Evolutionary conservation across 2,329 filamentous ascomycete genomes (phyloP), one percentile per base, ranked within the genome.

Genomic region (Ambrosiella beaveri): DNA sequence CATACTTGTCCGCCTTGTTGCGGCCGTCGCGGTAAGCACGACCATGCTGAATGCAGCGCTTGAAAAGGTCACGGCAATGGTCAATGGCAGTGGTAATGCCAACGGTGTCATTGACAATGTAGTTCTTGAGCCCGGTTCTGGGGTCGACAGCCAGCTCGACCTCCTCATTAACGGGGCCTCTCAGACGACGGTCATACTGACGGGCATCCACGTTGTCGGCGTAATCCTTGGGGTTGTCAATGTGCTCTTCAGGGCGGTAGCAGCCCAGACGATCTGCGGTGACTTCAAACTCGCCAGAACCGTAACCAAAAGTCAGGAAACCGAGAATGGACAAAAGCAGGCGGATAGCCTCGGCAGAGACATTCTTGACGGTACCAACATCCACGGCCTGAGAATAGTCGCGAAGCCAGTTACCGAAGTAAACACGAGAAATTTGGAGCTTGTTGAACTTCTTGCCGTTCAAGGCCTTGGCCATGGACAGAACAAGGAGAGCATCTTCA

Each of bases 321-420:
- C 88, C 88, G 47, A 96, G 77, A 51, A 96, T 81, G 76, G 86
- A 95, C 58, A 96, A 80, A 12, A 95, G 74, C 54, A 96, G 85
- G 39, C 90, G 84, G 66, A 96, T 95, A 60, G 89, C 89, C 71
- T 95, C 88, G 56, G 88, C 85, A 58, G 86, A 91, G 62, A 96
- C 89, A 65, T 84, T 80, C 73, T 95, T 95, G 71, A 95, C 81
- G 3, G 88, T 94, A 62, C 88, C 90, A 54, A 95, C 87, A 69
- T 96, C 90, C 65, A 95, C 86, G 61, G 89, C 90, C 71, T 96
- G 90, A 57, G 86, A 93, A 71, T 96, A 96, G 71, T 96, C 90
- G 61, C 79, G 81, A 39, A 95, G 80, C 90, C 90, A 95, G 74
- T 95, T 96, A 63, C 90, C 90, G 73, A 96, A 96, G 74, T 96